A percentile compares a stretch with the other conserved stretches of the same genome.
These are phyloP conservation scores for Corymbia calophylla DNA, from an alignment of 441 rosid species.

Conservation along the genomic window DNA sequence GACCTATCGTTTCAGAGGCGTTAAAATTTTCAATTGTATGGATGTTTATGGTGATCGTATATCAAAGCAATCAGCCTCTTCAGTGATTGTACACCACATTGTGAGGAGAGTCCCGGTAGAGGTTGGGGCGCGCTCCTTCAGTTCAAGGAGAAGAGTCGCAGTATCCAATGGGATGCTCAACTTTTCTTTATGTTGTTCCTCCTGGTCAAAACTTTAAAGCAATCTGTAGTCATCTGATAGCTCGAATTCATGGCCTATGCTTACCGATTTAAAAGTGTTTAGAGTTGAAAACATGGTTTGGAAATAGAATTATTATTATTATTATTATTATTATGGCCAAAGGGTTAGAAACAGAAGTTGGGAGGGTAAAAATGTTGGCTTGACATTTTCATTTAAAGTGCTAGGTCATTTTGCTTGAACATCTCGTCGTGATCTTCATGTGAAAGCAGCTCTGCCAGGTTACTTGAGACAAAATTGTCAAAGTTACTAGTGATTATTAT, in stretches of 20 bases:
- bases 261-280: background rate
- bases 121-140: background rate
- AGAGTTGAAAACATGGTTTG: background rate
- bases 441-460: background rate
- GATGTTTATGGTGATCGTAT: background rate
- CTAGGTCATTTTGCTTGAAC: background rate
- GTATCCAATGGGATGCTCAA: background rate
- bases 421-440: background rate
- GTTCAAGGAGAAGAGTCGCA: background rate
- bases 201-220: background rate
- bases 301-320: background rate
- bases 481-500: background rate
- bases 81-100: background rate
- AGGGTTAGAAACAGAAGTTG: background rate
- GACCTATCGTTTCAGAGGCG: background rate
- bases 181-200: background rate
- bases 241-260: background rate
- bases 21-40: background rate
- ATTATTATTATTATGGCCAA: fast-evolving
- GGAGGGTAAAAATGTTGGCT: background rate
- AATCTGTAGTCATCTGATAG: background rate
- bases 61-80: background rate
- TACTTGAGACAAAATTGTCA: background rate
- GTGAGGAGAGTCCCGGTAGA: background rate
- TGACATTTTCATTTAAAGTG: background rate